Evolutionary conservation across 345 rosid species (phyloP).

Genomic region (Angophora floribunda): DNA sequence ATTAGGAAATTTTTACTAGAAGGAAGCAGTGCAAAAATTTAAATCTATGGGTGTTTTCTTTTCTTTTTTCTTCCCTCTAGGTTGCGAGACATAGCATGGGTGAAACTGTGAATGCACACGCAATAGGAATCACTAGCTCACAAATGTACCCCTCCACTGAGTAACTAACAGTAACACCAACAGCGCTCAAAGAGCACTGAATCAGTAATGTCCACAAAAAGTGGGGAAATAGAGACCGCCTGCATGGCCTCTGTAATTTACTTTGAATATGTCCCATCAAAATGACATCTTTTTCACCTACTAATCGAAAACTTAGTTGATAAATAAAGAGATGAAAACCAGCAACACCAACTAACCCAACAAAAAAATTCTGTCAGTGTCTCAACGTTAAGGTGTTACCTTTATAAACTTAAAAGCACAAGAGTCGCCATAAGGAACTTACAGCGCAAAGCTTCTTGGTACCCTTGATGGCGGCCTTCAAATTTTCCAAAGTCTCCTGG

Average conservation of each 20-base stretch:
- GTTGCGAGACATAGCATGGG: background rate
- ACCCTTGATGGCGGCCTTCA: conserved; percentile 64
- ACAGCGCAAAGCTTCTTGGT: conserved; percentile 93
- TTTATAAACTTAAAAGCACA: background rate
- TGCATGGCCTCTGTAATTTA: background rate
- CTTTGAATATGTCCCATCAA: background rate
- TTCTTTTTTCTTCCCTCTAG: background rate
- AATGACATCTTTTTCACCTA: background rate
- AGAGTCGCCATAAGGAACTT: conserved; percentile 2
- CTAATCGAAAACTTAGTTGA: background rate
- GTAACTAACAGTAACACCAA: background rate
- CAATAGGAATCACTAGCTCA: background rate
- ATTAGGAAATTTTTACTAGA: background rate
- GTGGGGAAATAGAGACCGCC: background rate
- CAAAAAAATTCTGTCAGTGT: background rate
- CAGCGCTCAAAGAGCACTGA: background rate
- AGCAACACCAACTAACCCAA: background rate
- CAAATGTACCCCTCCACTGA: background rate
- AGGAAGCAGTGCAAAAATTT: background rate
- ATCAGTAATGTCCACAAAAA: background rate
- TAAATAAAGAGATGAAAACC: background rate
- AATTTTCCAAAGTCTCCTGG: conserved; percentile 77
- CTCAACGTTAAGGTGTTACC: background rate
- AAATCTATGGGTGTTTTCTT: background rate
- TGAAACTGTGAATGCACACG: background rate